These are phyloP conservation scores for Planoprotostelium fungivorum DNA, from an alignment of 78 protist species.

Conservation along the genomic window DNA sequence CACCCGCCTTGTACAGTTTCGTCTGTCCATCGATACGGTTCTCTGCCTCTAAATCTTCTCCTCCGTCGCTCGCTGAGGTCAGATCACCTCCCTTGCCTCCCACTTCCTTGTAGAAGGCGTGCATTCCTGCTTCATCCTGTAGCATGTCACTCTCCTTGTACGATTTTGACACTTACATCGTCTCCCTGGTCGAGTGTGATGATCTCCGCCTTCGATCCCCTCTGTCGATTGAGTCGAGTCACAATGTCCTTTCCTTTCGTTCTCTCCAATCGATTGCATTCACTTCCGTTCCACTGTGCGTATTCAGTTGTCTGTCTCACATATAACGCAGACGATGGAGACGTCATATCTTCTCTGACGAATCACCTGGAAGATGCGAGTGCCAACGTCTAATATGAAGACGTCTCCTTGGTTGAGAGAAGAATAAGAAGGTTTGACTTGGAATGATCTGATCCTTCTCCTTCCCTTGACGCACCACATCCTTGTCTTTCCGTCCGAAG, in stretches of 20 bases:
- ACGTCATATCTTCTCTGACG: background rate
- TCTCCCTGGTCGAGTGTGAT: constrained; percentile 46
- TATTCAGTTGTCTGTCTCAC: constrained; percentile 38
- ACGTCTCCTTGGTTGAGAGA: constrained; percentile 59
- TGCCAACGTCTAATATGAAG: constrained; percentile 59
- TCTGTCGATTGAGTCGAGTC: constrained; percentile 45
- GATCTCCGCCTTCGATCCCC: constrained; percentile 43
- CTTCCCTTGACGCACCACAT: background rate
- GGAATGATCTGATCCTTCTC: constrained; percentile 2
- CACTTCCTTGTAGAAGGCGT: constrained; percentile 48
- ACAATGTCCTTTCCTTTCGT: constrained; percentile 68
- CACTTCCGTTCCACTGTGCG: constrained; percentile 71
- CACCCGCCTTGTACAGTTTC: background rate
- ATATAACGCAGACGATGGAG: background rate
- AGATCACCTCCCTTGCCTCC: constrained; percentile 36
- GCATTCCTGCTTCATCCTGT: background rate
- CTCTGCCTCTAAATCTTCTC: constrained; percentile 62
- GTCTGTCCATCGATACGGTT: background rate
- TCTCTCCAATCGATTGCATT: constrained; percentile 58
- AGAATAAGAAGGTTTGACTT: constrained; percentile 26
- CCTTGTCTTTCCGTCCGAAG: background rate
- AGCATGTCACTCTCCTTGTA: constrained; percentile 15
- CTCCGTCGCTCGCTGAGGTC: constrained; percentile 29
- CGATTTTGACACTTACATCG: background rate
- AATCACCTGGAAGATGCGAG: background rate